Evolutionary conservation across 805 yeast species (phyloP).

Genomic region (Pichia rugopelliculosa): DNA sequence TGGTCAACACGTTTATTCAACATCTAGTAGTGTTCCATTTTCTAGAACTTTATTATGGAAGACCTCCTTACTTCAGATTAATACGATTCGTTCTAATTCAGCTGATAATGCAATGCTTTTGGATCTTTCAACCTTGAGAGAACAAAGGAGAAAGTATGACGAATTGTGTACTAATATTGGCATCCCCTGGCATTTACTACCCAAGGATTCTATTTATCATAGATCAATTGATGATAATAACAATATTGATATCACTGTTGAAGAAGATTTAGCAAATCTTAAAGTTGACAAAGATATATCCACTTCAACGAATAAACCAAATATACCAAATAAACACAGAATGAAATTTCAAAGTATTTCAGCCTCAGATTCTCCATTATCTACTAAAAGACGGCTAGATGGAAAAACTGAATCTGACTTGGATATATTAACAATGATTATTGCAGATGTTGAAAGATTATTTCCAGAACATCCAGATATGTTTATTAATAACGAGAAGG

Average conservation of each 20-base stretch:
- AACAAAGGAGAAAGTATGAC: constrained; percentile 15
- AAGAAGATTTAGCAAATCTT: constrained; percentile 7
- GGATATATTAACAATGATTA: constrained; percentile 36
- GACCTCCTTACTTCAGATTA: constrained; percentile 11
- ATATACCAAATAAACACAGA: constrained; percentile 6
- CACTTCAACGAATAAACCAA: neutral
- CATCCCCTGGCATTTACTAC: constrained; percentile 31
- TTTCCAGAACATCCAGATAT: constrained; percentile 36
- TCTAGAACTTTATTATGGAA: constrained; percentile 19
- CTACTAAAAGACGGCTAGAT: neutral
- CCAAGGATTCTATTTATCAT: constrained; percentile 19
- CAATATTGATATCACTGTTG: neutral
- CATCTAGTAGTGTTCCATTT: constrained; percentile 5
- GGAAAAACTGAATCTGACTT: constrained; percentile 24
- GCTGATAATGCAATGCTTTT: constrained; percentile 12
- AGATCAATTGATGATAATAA: constrained; percentile 12
- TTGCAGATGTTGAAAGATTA: constrained; percentile 45
- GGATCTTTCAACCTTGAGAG: constrained; percentile 14
- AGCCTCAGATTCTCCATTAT: constrained; percentile 9
- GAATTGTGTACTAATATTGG: constrained; percentile 19
- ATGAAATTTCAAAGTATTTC: neutral
- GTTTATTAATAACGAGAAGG: constrained; percentile 23
- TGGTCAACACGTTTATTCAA: constrained; percentile 7
- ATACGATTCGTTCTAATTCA: constrained; percentile 1
- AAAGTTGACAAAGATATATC: neutral